These are phyloP conservation scores for Rhizophagus clarus DNA, from an alignment of 192 early-diverging fungal genomes.

Conservation along the genomic window DNA sequence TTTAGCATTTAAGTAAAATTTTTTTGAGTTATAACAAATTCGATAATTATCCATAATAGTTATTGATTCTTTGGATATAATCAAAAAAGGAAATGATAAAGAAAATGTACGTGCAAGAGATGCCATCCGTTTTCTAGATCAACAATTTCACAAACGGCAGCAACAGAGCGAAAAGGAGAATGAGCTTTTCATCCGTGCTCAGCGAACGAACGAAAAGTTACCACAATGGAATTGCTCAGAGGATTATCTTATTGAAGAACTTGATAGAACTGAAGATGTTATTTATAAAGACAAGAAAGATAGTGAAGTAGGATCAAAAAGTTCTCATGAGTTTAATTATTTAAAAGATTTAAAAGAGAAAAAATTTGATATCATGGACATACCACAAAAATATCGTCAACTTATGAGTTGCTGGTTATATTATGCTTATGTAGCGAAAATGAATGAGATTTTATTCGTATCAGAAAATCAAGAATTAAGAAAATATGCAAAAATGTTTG, in stretches of 20 bases:
- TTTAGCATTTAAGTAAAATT: not conserved
- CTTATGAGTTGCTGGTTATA: slow-evolving; percentile 50
- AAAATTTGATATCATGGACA: slow-evolving; percentile 37
- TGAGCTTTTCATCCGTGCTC: slow-evolving; percentile 47
- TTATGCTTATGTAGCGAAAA: slow-evolving; percentile 39
- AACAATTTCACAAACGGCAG: slow-evolving; percentile 25
- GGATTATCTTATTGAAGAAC: slow-evolving; percentile 39
- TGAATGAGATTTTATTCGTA: slow-evolving; percentile 45
- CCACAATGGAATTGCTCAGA: slow-evolving; percentile 48
- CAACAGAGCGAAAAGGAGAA: slow-evolving; percentile 22
- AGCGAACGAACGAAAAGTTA: slow-evolving; percentile 51
- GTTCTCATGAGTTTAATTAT: not conserved
- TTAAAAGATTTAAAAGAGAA: not conserved
- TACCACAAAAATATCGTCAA: slow-evolving; percentile 51
- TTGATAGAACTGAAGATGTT: not conserved
- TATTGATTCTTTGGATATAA: slow-evolving; percentile 54
- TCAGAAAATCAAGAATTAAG: slow-evolving; percentile 52
- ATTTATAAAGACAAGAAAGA: slow-evolving; percentile 28
- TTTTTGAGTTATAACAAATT: not conserved
- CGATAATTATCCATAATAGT: slow-evolving; percentile 28
- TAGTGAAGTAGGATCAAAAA: slow-evolving; percentile 20
- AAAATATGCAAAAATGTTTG: slow-evolving; percentile 54
- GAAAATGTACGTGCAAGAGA: slow-evolving; percentile 54
- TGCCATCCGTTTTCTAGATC: slow-evolving; percentile 57
- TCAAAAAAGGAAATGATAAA: slow-evolving; percentile 55